These are phyloP conservation scores for Gillenia trifoliata DNA, from an alignment of 306 rosid species.

Conservation along the genomic window DNA sequence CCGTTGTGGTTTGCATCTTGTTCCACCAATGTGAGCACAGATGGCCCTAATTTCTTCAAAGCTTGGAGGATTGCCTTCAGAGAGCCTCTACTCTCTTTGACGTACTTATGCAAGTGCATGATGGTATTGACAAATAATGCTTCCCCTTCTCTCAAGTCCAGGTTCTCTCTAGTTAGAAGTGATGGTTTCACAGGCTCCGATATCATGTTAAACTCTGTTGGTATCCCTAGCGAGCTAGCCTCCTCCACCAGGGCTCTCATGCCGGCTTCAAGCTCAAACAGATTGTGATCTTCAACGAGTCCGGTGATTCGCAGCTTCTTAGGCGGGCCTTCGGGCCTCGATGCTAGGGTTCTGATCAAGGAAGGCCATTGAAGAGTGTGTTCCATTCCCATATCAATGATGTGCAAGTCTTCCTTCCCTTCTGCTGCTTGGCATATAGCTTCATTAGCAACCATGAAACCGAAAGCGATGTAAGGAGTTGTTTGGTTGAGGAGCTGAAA, in stretches of 20 bases:
- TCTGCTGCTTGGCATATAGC: constrained; percentile 56
- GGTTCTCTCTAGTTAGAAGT: constrained; percentile 49
- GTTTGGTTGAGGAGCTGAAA: constrained; percentile 68
- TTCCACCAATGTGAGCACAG: constrained; percentile 52
- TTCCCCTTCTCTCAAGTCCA: constrained; percentile 62
- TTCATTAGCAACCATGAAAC: constrained; percentile 81
- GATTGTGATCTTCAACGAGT: constrained; percentile 25
- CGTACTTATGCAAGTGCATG: constrained; percentile 55
- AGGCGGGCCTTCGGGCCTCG: constrained; percentile 63
- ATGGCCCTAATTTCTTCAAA: constrained; percentile 55
- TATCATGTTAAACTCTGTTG: constrained; percentile 37
- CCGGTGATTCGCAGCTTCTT: constrained; percentile 50
- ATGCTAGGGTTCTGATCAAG: constrained; percentile 55
- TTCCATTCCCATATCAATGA: constrained; percentile 66
- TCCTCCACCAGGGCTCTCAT: constrained; percentile 51
- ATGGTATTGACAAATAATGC: constrained; percentile 52
- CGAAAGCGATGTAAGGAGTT: constrained; percentile 70
- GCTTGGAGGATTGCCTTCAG: constrained; percentile 62
- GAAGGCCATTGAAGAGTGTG: constrained; percentile 80
- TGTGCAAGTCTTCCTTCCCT: constrained; percentile 53
- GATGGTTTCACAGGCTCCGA: constrained; percentile 45
- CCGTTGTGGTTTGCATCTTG: constrained; percentile 84
- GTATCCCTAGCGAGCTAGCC: constrained; percentile 51
- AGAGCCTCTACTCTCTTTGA: constrained; percentile 66
- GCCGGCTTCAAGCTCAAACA: constrained; percentile 31